Evolutionary conservation across 306 rosid genomes (phyloP), one percentile per base, ranked within the genome.

Genomic region (Cucurbita pepo): DNA sequence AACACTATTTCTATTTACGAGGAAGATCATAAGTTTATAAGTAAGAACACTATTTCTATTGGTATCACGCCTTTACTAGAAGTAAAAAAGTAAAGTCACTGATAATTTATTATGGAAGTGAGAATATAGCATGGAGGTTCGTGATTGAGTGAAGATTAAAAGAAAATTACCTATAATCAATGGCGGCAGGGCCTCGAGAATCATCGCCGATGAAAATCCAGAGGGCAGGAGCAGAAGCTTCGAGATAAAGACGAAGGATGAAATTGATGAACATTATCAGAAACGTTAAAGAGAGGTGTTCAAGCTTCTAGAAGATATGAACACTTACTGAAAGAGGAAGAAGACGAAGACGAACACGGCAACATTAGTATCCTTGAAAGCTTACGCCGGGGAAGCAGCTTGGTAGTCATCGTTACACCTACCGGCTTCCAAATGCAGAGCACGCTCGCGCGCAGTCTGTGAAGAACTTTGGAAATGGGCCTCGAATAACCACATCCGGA

Each of bases 91-190:
- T 3, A 30, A 30, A 30, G 0, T 30, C 3, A 30, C 30, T 2
- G 0, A 1, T 0, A 25, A 25, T 25, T 25, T 25, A 25, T 25
- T 1, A 25, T 25, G 2, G 2, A 25, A 25, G 25, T 1, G 34
- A 2, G 2, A 30, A 30, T 30, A 30, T 30, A 0, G 34, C 3
- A 1, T 3, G 34, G 34, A 30, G 4, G 34, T 30, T 30, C 34
- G 34, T 30, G 34, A 30, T 30, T 30, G 34, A 30, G 34, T 30
- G 3, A 30, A 30, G 34, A 30, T 30, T 30, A 30, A 30, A 30
- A 30, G 34, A 30, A 30, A 19, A 56, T 56, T 74, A 94, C 99
- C 86, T 13, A 72, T 94, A 94, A 87, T 94, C 91, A 12, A 89
- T 83, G 60, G 95, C 40, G 56, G 87, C 41, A 25, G 99, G 99